A percentile compares a stretch with the other conserved stretches of the same genome.
phyloP scores from a whole-genome alignment of 2,329 filamentous ascomycete species.

The Neonectria magnoliae region DNA sequence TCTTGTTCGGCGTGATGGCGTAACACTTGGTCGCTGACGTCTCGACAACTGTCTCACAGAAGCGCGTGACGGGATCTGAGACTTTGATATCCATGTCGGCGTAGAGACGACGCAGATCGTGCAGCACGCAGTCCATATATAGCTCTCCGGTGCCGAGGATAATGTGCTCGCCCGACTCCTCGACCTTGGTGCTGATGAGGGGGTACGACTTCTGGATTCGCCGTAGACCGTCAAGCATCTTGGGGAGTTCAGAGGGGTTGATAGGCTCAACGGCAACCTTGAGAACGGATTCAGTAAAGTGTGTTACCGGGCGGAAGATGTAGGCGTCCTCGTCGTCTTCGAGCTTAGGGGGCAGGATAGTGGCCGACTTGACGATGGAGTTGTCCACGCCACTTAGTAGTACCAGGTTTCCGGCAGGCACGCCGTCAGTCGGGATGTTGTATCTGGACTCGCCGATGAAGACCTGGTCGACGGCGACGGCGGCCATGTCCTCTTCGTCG shows the following conservation, averaged over 20 bases:
- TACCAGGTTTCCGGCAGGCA: constrained; percentile 94
- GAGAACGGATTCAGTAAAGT: constrained; percentile 97
- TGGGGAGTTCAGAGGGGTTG: constrained; percentile 96
- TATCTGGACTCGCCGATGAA: constrained; percentile 94
- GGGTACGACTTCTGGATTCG: constrained; percentile 99
- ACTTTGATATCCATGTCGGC: constrained; percentile 99
- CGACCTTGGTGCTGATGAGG: constrained; percentile 94
- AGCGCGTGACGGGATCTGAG: constrained; percentile 95
- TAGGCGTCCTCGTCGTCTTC: constrained; percentile 92
- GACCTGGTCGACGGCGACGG: constrained; percentile 83
- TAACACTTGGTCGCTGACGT: constrained; percentile 98
- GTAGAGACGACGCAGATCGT: constrained; percentile 92
- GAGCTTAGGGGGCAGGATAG: constrained; percentile 81
- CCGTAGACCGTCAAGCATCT: constrained; percentile 96
- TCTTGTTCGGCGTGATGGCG: constrained; percentile 97
- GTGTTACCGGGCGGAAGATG: constrained; percentile 91
- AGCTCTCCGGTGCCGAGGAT: constrained; percentile 94
- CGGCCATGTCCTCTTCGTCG: constrained; percentile 96
- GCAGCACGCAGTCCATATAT: constrained; percentile 99
- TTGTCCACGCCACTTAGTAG: constrained; percentile 95
- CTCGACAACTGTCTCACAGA: constrained; percentile 97
- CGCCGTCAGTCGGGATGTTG: constrained; percentile 88
- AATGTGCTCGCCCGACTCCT: constrained; percentile 97
- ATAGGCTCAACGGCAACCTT: constrained; percentile 98
- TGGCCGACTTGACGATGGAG: constrained; percentile 97